Evolutionary conservation across 1,284 basidiomycete genomes (phyloP).

Genomic region (Tremellales sp.): DNA sequence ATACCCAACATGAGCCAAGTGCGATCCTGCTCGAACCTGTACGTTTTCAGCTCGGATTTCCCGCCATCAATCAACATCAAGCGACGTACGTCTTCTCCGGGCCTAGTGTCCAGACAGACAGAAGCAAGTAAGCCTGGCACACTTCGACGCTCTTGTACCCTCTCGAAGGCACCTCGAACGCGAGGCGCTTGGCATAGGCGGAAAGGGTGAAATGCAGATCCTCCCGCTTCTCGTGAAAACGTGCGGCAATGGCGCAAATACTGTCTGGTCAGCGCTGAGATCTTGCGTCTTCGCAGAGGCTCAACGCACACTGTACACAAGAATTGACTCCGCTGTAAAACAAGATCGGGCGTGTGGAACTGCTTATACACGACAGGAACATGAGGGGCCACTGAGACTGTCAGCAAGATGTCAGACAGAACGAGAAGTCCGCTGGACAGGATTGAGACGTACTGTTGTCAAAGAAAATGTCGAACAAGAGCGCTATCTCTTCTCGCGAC

Average conservation of each 20-base stretch:
- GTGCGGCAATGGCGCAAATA: slow-evolving; percentile 84
- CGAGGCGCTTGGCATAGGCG: slow-evolving; percentile 82
- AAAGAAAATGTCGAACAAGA: slow-evolving; percentile 84
- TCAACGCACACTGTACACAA: slow-evolving; percentile 77
- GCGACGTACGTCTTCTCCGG: slow-evolving; percentile 72
- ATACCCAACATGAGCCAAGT: slow-evolving; percentile 72
- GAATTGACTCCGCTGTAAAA: slow-evolving; percentile 88
- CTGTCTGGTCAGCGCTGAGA: slow-evolving; percentile 16
- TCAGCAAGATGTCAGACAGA: too few species aligned
- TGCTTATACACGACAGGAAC: slow-evolving; percentile 65
- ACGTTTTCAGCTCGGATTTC: slow-evolving; percentile 1
- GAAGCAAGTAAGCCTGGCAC: slow-evolving; percentile 80
- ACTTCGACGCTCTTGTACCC: slow-evolving; percentile 92
- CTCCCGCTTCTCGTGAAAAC: slow-evolving; percentile 78
- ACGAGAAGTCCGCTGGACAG: too few species aligned
- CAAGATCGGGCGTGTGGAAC: slow-evolving; percentile 86
- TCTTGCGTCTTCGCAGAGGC: not conserved
- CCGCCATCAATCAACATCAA: too few species aligned
- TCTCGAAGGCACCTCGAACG: slow-evolving; percentile 75
- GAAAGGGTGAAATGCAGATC: slow-evolving; percentile 79
- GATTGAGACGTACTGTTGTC: slow-evolving; percentile 36
- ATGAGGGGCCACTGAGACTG: slow-evolving; percentile 35
- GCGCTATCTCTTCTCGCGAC: slow-evolving; percentile 75
- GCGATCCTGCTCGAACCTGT: slow-evolving; percentile 84
- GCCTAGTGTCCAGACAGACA: slow-evolving; percentile 80